These are phyloP conservation scores for Hypsizygus marmoreus DNA, from an alignment of 768 basidiomycete species.

Conservation along the genomic window DNA sequence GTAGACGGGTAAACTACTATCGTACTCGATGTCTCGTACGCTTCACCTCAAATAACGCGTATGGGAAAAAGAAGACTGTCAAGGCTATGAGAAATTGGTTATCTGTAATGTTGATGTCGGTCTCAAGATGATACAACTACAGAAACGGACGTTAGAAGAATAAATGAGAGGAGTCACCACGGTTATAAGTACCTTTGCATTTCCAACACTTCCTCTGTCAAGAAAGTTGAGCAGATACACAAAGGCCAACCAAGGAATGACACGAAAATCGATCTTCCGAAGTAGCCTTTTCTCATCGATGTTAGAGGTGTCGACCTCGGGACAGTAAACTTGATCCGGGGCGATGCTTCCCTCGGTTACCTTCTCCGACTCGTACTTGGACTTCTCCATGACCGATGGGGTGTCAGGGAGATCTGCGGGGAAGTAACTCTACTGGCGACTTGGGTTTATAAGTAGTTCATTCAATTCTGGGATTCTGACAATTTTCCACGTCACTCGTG, in stretches of 20 bases:
- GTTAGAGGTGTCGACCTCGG: slow-evolving; percentile 51
- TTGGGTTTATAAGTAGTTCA: slow-evolving; percentile 17
- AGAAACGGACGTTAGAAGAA: not conserved
- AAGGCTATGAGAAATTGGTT: slow-evolving; percentile 68
- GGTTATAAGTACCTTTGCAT: slow-evolving; percentile 56
- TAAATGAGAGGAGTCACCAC: slow-evolving; percentile 3
- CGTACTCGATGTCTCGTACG: not conserved
- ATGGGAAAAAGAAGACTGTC: slow-evolving; percentile 78
- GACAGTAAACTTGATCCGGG: slow-evolving; percentile 40
- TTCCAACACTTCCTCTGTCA: slow-evolving; percentile 68
- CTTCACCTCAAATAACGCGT: slow-evolving; percentile 66
- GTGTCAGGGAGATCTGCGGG: slow-evolving; percentile 11
- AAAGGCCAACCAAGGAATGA: slow-evolving; percentile 76
- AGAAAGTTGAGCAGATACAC: slow-evolving; percentile 79
- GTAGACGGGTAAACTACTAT: not conserved
- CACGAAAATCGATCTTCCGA: slow-evolving; percentile 62
- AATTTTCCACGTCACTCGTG: slow-evolving; percentile 22
- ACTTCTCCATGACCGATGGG: slow-evolving; percentile 19
- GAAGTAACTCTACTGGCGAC: slow-evolving; percentile 10
- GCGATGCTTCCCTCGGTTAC: slow-evolving; percentile 17
- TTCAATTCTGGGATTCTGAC: slow-evolving; percentile 13
- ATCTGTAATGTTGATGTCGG: slow-evolving; percentile 59
- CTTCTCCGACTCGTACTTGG: slow-evolving; percentile 8
- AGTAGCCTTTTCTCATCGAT: slow-evolving; percentile 58
- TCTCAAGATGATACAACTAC: slow-evolving; percentile 61